A percentile compares a stretch with the other conserved stretches of the same genome.
phyloP scores from a whole-genome alignment of 2,329 filamentous ascomycete species.

The Coleophoma cylindrospora region DNA sequence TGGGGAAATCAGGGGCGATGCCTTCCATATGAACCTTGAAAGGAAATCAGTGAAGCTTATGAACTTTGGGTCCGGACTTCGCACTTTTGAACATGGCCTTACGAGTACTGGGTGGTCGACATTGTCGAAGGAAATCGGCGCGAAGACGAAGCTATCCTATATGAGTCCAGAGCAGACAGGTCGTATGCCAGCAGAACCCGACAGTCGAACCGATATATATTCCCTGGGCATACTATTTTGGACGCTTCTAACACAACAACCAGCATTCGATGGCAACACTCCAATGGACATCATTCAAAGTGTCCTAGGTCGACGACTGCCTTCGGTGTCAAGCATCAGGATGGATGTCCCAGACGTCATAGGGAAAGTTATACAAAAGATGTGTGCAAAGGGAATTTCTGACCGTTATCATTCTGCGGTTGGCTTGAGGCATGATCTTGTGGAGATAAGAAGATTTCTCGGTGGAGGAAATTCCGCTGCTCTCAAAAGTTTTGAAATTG shows the following conservation, averaged over 20 bases:
- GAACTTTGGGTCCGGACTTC: constrained; percentile 79
- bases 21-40: constrained; percentile 78
- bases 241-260: constrained; percentile 73
- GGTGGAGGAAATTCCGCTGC: constrained; percentile 68
- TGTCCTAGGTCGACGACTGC: constrained; percentile 74
- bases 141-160: constrained; percentile 84
- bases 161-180: constrained; percentile 95
- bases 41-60: constrained; percentile 70
- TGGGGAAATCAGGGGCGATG: constrained; percentile 84
- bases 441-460: constrained; percentile 68
- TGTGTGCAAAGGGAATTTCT: constrained; percentile 81
- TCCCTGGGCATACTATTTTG: constrained; percentile 86
- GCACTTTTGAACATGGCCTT: constrained; percentile 87
- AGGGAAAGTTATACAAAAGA: constrained; percentile 80
- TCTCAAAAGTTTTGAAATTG: constrained; percentile 70
- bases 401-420: constrained; percentile 89
- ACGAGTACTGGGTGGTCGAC: constrained; percentile 81
- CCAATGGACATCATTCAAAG: constrained; percentile 90
- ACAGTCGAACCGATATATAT: constrained; percentile 90
- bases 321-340: constrained; percentile 69
- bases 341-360: constrained; percentile 82
- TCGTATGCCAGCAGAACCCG: constrained; percentile 85
- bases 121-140: constrained; percentile 76
- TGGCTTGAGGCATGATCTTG: constrained; percentile 76
- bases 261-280: constrained; percentile 73